Evolutionary conservation across 352 stramenopile species (phyloP).

Genomic region (Thalassiosira ordinaria): DNA sequence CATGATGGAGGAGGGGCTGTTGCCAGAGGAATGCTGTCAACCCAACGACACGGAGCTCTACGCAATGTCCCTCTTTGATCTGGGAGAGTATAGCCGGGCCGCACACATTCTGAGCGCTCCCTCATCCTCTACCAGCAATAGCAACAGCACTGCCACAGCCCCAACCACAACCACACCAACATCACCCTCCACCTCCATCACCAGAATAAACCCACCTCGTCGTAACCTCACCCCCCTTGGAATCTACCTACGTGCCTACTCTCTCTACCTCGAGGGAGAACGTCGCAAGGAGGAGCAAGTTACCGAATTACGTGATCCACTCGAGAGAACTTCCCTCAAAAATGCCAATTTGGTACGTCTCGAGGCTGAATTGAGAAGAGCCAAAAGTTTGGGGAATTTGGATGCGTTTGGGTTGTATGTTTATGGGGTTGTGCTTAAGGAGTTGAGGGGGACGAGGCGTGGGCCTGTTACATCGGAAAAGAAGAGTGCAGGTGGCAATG

Average conservation of each 20-base stretch:
- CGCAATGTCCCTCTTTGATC: conserved; percentile 74
- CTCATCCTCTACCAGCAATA: no score
- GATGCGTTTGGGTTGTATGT: conserved; percentile 86
- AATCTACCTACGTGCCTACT: conserved; percentile 82
- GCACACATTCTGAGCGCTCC: conserved; percentile 71
- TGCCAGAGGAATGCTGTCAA: conserved; percentile 21
- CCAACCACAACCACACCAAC: conserved; percentile 9
- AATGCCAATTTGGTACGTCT: conserved; percentile 81
- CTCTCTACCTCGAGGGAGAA: conserved; percentile 87
- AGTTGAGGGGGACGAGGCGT: conserved; percentile 38
- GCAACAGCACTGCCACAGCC: no score
- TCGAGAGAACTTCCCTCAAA: conserved; percentile 57
- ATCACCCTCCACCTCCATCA: conserved; percentile 21
- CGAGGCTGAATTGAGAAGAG: conserved; percentile 65
- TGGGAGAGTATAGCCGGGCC: conserved; percentile 82
- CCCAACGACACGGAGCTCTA: conserved; percentile 62
- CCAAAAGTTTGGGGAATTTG: conserved; percentile 50
- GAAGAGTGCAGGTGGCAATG: background rate
- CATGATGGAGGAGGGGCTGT: conserved; percentile 1
- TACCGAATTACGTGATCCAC: conserved; percentile 71
- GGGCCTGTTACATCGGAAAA: background rate
- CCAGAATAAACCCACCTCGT: conserved; percentile 51
- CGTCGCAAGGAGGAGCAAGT: conserved; percentile 83
- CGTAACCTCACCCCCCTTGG: conserved; percentile 63
- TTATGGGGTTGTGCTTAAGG: conserved; percentile 84